A percentile compares a stretch with the other conserved stretches of the same genome.
These are phyloP conservation scores for Cladorrhinum samala DNA, from an alignment of 495 filamentous ascomycete genomes.

Conservation along the genomic window DNA sequence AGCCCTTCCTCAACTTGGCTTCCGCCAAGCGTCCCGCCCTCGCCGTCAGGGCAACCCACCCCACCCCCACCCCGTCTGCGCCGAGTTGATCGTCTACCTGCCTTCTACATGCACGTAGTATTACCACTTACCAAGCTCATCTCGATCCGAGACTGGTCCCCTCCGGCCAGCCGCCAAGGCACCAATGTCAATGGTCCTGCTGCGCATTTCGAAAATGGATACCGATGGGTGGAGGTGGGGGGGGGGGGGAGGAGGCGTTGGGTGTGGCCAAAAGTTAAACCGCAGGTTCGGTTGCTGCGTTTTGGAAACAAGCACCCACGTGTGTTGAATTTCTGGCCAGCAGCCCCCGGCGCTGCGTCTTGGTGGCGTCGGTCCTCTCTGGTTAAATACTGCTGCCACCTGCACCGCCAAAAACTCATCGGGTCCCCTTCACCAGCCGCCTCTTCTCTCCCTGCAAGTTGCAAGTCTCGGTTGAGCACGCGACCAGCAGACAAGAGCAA, in stretches of 20 bases:
- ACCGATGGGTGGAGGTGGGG: neutral
- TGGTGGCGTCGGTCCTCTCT: too few relatives aligned
- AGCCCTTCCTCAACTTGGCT: neutral
- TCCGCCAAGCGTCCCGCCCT: neutral
- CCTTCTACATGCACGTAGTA: too few relatives aligned
- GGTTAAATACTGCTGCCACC: conserved; percentile 1
- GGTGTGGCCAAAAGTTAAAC: neutral
- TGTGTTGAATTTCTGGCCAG: conserved; percentile 1
- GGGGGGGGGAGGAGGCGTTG: neutral
- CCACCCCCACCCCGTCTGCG: neutral
- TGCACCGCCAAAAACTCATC: conserved; percentile 1
- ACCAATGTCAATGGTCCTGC: neutral
- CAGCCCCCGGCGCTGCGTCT: neutral
- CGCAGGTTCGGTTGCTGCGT: too few relatives aligned
- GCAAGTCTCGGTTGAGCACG: conserved; percentile 7
- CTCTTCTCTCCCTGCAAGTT: neutral
- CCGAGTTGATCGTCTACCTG: too few relatives aligned
- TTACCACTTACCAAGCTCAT: too few relatives aligned
- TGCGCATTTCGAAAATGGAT: too few relatives aligned
- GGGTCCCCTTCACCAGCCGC: neutral
- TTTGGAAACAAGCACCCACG: neutral
- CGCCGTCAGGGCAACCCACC: neutral
- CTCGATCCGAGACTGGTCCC: too few relatives aligned
- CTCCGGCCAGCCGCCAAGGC: too few relatives aligned
- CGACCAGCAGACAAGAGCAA: conserved; percentile 1